Conservation (phyloP, 2,329 filamentous ascomycete genomes). For the Pseudocercospora fijiensis region DNA sequence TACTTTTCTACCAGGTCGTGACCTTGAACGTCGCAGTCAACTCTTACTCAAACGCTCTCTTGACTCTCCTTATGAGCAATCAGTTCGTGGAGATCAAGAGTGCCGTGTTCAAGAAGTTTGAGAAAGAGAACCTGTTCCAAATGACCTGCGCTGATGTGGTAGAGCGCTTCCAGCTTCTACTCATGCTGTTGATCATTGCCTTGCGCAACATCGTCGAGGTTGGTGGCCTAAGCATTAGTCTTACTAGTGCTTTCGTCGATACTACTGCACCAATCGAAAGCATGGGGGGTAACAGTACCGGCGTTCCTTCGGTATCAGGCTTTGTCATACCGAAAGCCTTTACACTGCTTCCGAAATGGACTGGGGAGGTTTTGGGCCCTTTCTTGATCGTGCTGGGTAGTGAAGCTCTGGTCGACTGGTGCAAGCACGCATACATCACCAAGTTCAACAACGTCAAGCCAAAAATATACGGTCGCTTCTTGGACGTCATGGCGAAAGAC, state of each 20-base stretch:
- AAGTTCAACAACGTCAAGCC: constrained; percentile 99
- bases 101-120: constrained; percentile 97
- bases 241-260: constrained; percentile 30
- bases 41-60: constrained; percentile 92
- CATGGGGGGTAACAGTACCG: constrained; percentile 48
- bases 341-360: constrained; percentile 81
- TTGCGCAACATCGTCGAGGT: constrained; percentile 96
- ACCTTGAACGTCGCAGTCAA: constrained; percentile 97
- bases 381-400: constrained; percentile 93
- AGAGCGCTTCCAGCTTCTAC: constrained; percentile 94
- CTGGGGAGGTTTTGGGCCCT: constrained; percentile 84
- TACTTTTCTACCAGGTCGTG: constrained; percentile 95
- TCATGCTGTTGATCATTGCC: constrained; percentile 95
- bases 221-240: constrained; percentile 67
- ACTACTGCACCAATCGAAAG: constrained; percentile 29
- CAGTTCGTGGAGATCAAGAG: constrained; percentile 99
- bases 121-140: constrained; percentile 97
- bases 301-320: constrained; percentile 52
- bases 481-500: constrained; percentile 94
- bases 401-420: constrained; percentile 94
- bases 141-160: constrained; percentile 95
- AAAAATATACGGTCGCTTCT: constrained; percentile 79
- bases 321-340: constrained; percentile 89
- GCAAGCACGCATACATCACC: constrained; percentile 96
- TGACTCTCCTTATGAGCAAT: constrained; percentile 91